Evolutionary conservation across 2,329 filamentous ascomycete species (phyloP).

Genomic region (Colletotrichum tofieldiae): DNA sequence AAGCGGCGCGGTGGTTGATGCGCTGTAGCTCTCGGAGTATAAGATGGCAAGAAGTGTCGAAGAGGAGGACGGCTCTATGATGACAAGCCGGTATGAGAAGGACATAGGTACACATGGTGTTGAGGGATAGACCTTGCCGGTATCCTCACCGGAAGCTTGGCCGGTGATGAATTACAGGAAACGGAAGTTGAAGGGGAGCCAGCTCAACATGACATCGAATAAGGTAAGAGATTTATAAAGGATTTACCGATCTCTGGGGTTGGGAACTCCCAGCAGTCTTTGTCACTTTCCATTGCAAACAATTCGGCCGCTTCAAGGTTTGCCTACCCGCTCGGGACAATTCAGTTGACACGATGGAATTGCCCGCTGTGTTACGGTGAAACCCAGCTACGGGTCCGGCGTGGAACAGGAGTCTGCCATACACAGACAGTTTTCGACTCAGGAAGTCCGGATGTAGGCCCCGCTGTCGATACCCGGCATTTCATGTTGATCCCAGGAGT

Average conservation of each 20-base stretch:
- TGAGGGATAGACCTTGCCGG: neutral
- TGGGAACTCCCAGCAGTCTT: neutral
- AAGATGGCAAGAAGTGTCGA: constrained; percentile 45
- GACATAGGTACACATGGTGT: constrained; percentile 50
- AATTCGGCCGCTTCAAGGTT: neutral
- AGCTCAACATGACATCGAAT: too few relatives aligned
- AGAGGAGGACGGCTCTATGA: constrained; percentile 47
- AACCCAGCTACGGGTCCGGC: neutral
- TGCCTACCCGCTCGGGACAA: neutral
- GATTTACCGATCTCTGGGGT: neutral
- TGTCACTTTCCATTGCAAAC: too few relatives aligned
- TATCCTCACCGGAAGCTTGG: neutral
- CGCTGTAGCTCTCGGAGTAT: constrained; percentile 48
- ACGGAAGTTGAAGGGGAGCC: neutral
- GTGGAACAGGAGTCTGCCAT: neutral
- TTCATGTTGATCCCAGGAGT: neutral
- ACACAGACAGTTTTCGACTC: neutral
- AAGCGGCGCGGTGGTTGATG: constrained; percentile 49
- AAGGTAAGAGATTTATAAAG: too few relatives aligned
- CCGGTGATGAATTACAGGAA: neutral
- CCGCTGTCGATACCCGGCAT: neutral
- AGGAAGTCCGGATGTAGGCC: neutral
- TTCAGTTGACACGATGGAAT: neutral
- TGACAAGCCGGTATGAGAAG: constrained; percentile 49
- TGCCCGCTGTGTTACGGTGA: neutral